Conservation (phyloP, 495 filamentous ascomycete species). For the Cercophora sp. region DNA sequence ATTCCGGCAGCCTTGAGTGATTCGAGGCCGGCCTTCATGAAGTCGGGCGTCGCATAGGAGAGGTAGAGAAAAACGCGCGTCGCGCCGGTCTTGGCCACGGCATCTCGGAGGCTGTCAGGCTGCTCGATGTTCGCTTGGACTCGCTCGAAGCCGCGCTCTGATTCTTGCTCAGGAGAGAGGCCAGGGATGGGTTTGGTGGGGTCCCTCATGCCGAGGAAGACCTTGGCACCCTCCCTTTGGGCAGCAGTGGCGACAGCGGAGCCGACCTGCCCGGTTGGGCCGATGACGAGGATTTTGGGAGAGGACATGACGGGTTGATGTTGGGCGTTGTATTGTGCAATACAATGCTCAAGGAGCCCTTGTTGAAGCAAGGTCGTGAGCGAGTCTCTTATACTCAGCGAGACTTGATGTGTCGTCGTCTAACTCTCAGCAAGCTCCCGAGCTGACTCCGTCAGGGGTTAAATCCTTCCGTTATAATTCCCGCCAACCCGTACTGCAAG, state of each 20-base stretch:
- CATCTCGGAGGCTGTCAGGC: slow-evolving; percentile 7
- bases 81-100: slow-evolving; percentile 14
- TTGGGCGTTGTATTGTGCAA: too few species aligned
- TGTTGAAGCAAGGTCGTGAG: too few species aligned
- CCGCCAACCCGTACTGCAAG: too few species aligned
- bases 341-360: too few species aligned
- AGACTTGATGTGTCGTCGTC: too few species aligned
- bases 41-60: not conserved
- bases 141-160: slow-evolving; percentile 10
- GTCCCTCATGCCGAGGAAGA: slow-evolving; percentile 19
- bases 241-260: slow-evolving; percentile 6
- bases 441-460: too few species aligned
- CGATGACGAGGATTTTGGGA: slow-evolving; percentile 23
- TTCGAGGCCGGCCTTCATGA: slow-evolving; percentile 3
- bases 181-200: slow-evolving; percentile 11
- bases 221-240: slow-evolving; percentile 5
- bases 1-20: slow-evolving; percentile 17
- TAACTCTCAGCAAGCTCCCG: too few species aligned
- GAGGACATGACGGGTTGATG: too few species aligned
- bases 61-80: slow-evolving; percentile 21
- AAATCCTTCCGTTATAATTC: too few species aligned
- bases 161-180: slow-evolving; percentile 1
- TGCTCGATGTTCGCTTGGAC: slow-evolving; percentile 20
- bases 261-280: slow-evolving; percentile 20
- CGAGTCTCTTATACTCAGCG: too few species aligned